These are phyloP conservation scores for Globisporangium polare DNA, from an alignment of 352 stramenopile species.

Conservation along the genomic window DNA sequence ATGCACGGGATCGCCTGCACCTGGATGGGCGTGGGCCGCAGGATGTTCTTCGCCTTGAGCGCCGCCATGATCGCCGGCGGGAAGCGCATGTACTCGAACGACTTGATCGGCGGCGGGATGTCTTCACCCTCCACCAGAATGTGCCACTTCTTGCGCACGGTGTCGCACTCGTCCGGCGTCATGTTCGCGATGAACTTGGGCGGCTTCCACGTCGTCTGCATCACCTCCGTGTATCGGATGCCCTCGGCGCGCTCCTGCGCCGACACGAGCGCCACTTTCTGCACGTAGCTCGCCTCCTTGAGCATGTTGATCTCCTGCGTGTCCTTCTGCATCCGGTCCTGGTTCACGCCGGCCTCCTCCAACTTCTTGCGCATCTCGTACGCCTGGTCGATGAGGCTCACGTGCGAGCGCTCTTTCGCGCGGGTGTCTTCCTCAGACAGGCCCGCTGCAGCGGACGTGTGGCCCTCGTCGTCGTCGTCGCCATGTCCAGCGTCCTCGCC, in stretches of 20 bases:
- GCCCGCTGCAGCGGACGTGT: slow-evolving; percentile 12
- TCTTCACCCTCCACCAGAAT: slow-evolving; percentile 97
- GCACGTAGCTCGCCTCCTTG: slow-evolving; percentile 93
- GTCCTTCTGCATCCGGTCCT: slow-evolving; percentile 75
- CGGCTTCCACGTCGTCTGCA: slow-evolving; percentile 91
- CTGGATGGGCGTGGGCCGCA: slow-evolving; percentile 97
- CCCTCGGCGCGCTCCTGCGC: slow-evolving; percentile 91
- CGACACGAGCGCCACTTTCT: slow-evolving; percentile 94
- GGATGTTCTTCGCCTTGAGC: slow-evolving; percentile 95
- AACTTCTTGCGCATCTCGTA: slow-evolving; percentile 80
- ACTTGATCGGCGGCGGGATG: slow-evolving; percentile 95
- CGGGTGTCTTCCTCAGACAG: slow-evolving; percentile 4
- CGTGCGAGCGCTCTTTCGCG: slow-evolving; percentile 40
- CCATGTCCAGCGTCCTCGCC: slow-evolving; percentile 11
- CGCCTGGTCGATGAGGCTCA: slow-evolving; percentile 79
- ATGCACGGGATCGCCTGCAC: slow-evolving; percentile 98
- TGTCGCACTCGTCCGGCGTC: slow-evolving; percentile 84
- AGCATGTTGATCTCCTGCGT: slow-evolving; percentile 91
- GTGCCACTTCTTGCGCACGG: slow-evolving; percentile 97
- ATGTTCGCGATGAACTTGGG: slow-evolving; percentile 85
- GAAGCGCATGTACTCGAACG: slow-evolving; percentile 98
- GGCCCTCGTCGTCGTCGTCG: slow-evolving; percentile 10
- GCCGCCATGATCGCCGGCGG: slow-evolving; percentile 89
- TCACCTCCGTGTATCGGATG: slow-evolving; percentile 86
- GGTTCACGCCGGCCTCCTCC: slow-evolving; percentile 75